phyloP scores from a whole-genome alignment of 345 rosid genomes.

The Citrus medica region DNA sequence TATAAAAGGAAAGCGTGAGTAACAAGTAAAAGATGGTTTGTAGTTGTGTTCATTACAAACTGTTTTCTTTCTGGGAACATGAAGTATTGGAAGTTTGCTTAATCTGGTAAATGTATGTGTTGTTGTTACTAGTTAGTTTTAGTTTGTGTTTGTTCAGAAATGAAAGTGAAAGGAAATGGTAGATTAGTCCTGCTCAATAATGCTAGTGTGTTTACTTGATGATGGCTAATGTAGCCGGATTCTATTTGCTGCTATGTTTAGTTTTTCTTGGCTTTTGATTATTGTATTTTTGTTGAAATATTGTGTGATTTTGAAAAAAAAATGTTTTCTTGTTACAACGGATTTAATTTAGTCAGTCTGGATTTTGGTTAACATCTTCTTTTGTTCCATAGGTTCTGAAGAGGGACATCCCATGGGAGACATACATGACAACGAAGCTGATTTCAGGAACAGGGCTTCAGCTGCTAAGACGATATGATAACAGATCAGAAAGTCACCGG shows the following conservation, averaged over 20 bases:
- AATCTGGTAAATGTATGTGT: neutral
- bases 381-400: conserved; percentile 56
- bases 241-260: neutral
- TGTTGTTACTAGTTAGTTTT: neutral
- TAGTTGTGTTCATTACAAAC: neutral
- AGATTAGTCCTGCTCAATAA: neutral
- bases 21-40: neutral
- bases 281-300: neutral
- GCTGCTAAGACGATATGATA: conserved; percentile 84
- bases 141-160: neutral
- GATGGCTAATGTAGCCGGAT: neutral
- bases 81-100: neutral
- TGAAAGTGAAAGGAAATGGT: neutral
- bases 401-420: conserved; percentile 99
- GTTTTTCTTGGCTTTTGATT: neutral
- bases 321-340: neutral
- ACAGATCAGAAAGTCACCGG: conserved; percentile 65
- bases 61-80: neutral
- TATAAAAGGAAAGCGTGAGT: neutral
- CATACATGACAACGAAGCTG: conserved; percentile 92
- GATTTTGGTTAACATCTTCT: conserved; percentile 13
- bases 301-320: neutral
- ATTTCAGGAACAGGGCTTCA: conserved; percentile 84
- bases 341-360: neutral
- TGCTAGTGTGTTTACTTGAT: neutral